A percentile compares a stretch with the other conserved stretches of the same genome.
Evolutionary conservation across 2,329 filamentous ascomycete genomes (phyloP).

Genomic region (Colletotrichum graminicola): DNA sequence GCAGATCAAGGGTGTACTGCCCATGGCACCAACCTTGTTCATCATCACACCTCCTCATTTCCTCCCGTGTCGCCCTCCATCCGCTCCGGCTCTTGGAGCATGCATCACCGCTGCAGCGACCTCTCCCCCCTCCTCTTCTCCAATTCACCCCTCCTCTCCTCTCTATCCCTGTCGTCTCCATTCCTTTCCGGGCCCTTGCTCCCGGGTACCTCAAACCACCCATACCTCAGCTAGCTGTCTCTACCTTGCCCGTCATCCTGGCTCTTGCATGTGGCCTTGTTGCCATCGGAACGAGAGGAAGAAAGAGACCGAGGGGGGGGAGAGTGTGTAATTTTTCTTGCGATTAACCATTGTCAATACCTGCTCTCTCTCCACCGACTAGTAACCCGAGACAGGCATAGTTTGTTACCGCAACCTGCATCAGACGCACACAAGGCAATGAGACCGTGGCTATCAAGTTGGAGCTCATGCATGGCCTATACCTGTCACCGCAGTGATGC

Average conservation of each 20-base stretch:
- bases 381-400: conserved; percentile 16
- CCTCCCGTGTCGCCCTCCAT: conserved; percentile 18
- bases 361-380: background rate
- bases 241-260: conserved; percentile 26
- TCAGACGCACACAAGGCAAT: conserved; percentile 16
- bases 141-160: conserved; percentile 2
- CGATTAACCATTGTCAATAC: conserved; percentile 15
- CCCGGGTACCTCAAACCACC: conserved; percentile 35
- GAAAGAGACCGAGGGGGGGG: background rate
- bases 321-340: conserved; percentile 10
- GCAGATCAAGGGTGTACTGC: conserved; percentile 20
- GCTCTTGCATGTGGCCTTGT: conserved; percentile 27
- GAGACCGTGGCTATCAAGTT: conserved; percentile 18
- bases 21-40: conserved; percentile 18
- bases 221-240: conserved; percentile 21
- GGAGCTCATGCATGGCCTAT: conserved; percentile 34
- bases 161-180: conserved; percentile 20
- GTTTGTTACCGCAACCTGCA: conserved; percentile 28
- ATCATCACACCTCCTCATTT: conserved; percentile 32
- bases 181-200: conserved; percentile 29
- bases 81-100: conserved; percentile 15
- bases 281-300: conserved; percentile 13
- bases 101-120: conserved; percentile 28
- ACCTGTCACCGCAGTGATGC: conserved; percentile 37
- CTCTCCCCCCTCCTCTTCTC: conserved; percentile 16